Evolutionary conservation across 2,329 filamentous ascomycete genomes (phyloP).

Genomic region (Lachnellula suecica): DNA sequence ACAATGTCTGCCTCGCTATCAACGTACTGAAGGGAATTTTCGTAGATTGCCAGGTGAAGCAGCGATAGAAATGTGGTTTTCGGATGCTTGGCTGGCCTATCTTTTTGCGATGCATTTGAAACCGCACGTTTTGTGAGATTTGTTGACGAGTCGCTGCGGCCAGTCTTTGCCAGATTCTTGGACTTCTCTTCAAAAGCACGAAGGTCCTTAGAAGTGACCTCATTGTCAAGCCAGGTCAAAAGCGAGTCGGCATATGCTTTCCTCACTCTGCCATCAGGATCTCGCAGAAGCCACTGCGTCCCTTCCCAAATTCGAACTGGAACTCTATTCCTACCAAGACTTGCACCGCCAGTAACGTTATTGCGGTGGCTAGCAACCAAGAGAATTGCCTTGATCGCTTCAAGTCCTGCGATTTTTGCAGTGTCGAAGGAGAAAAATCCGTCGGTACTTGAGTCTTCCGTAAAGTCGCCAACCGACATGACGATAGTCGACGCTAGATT

Average conservation of each 20-base stretch:
- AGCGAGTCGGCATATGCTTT: slow-evolving; percentile 84
- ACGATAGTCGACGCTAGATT: slow-evolving; percentile 47
- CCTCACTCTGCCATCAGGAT: slow-evolving; percentile 74
- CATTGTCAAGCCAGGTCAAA: slow-evolving; percentile 79
- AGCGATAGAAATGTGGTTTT: slow-evolving; percentile 68
- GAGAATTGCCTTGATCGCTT: slow-evolving; percentile 79
- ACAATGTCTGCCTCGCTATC: slow-evolving; percentile 73
- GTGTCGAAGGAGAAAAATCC: slow-evolving; percentile 63
- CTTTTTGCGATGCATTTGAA: slow-evolving; percentile 60
- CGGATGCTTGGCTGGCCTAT: slow-evolving; percentile 23
- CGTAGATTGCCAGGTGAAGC: slow-evolving; percentile 85
- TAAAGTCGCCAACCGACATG: slow-evolving; percentile 45
- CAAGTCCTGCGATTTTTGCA: slow-evolving; percentile 66
- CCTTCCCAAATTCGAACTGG: slow-evolving; percentile 89
- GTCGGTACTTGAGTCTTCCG: slow-evolving; percentile 52
- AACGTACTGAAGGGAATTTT: slow-evolving; percentile 74
- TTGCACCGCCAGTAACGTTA: slow-evolving; percentile 57
- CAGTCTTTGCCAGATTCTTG: slow-evolving; percentile 37
- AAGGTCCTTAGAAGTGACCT: slow-evolving; percentile 68
- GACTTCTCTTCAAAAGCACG: slow-evolving; percentile 57
- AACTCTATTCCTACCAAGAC: slow-evolving; percentile 71
- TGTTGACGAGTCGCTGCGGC: slow-evolving; percentile 28
- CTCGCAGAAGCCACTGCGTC: slow-evolving; percentile 89
- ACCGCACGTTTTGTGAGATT: slow-evolving; percentile 54
- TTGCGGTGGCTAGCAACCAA: slow-evolving; percentile 73